Evolutionary conservation across 352 stramenopile genomes (phyloP).

Genomic region (Aphanomyces euteiches): DNA sequence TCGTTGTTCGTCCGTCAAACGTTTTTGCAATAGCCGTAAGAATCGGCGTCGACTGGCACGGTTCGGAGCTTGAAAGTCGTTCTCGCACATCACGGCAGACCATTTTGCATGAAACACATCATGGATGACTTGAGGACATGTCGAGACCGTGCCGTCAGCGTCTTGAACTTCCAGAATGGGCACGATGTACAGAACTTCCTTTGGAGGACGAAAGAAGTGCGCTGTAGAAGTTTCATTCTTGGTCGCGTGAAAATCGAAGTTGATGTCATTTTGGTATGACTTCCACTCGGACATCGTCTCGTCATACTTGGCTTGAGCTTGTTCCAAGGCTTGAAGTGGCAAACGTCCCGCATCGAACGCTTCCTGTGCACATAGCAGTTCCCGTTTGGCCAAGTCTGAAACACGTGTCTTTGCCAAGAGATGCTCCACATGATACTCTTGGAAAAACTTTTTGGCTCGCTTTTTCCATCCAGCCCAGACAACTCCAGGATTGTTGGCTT

Average conservation of each 20-base stretch:
- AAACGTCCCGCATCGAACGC: not conserved
- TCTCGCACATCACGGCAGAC: slow-evolving; percentile 5
- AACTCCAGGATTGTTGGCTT: not conserved
- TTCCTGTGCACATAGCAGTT: not conserved
- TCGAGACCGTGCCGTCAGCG: not conserved
- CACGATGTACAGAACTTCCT: not conserved
- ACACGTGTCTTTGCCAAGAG: not conserved
- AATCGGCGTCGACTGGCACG: not conserved
- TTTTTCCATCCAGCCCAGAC: slow-evolving; percentile 12
- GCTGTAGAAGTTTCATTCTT: slow-evolving; percentile 1
- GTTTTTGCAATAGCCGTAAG: not conserved
- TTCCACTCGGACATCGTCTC: not conserved
- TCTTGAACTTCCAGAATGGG: not conserved
- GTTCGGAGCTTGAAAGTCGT: not conserved
- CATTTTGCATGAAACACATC: not conserved
- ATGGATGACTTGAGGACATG: not conserved
- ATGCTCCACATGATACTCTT: not conserved
- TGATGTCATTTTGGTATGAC: slow-evolving; percentile 8
- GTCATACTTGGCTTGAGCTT: too few species aligned
- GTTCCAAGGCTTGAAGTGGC: too few species aligned
- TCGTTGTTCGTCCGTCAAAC: not conserved
- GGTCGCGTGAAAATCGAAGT: slow-evolving; percentile 5
- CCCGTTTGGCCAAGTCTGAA: not conserved
- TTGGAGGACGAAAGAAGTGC: slow-evolving; percentile 10
- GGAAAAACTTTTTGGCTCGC: not conserved